Base-by-base conservation (phyloP, 768 basidiomycete species). In the Phanerochaete carnosa region DNA sequence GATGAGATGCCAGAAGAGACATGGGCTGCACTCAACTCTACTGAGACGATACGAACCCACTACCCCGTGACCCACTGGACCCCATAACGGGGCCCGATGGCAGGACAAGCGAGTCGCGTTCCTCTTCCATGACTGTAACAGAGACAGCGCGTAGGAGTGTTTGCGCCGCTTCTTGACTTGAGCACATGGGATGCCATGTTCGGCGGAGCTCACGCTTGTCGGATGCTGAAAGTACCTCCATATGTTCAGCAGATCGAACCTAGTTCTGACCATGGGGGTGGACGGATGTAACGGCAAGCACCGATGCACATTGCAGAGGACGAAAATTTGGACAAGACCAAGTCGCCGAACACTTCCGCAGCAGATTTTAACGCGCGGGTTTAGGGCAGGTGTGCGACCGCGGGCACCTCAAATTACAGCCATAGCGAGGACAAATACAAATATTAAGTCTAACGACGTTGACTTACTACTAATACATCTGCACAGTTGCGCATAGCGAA, bases 51-150 rank as follows among this genome's bases (percentile, higher is more conserved):
- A 69, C 71, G 65, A 74, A 71, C 75, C 69, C 68, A 68, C 64
- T 69, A 72, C 75, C 75, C 73, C 76, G 82, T 76, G 65, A 37
- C 64, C 84, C 80, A 74, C 74, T 66, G 72, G 62, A 65, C 74
- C 71, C 77, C 85, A 88, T 81, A 80, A 88, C 86, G 83, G 80
- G 70, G 74, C 72, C 68, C 61, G 61, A 66, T 74, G 79, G 86
- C 80, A 78, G 73, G 71, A 71, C 69, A 26, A 67, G 64, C 66
- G 67, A 60, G 73, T 68, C 72, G 67, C 63, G 61, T 85, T 61
- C 62, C 75, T 88, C 63, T 88, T 83, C 86, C 86, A 88, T 79
- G 76, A 83, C 82, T 85, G 85, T 88, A 88, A 88, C 86, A 87
- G 82, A 77, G 80, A 78, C 80, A 68, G 51, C 77, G 74, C 74